Evolutionary conservation across 2,329 filamentous ascomycete species (phyloP).

Genomic region (Huntiella savannae): DNA sequence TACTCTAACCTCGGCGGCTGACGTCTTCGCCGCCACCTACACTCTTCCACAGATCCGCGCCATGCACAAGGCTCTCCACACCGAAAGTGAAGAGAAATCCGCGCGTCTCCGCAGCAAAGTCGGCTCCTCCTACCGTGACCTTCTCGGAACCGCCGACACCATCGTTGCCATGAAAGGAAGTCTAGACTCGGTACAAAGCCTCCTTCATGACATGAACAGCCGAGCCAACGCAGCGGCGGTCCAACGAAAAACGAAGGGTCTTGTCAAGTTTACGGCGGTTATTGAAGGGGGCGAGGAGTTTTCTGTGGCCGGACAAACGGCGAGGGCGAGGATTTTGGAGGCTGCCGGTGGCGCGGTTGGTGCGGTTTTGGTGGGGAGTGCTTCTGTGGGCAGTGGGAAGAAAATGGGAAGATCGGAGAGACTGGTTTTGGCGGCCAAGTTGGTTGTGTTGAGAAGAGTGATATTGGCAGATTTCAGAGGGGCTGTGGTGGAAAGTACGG

Average conservation of each 20-base stretch:
- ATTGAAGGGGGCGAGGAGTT: constrained; percentile 14
- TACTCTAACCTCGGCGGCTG: constrained; percentile 27
- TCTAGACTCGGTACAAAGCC: constrained; percentile 54
- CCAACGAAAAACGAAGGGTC: constrained; percentile 41
- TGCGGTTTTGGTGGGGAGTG: constrained; percentile 27
- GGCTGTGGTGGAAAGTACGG: constrained; percentile 22
- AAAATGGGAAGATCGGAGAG: constrained; percentile 25
- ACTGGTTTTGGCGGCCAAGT: constrained; percentile 44
- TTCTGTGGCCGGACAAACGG: too few relatives aligned
- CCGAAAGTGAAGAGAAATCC: constrained; percentile 42
- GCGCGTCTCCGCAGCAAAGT: constrained; percentile 43
- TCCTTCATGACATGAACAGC: constrained; percentile 52
- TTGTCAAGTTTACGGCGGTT: constrained; percentile 17
- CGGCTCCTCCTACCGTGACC: constrained; percentile 59
- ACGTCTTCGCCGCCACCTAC: constrained; percentile 35
- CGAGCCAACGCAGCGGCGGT: constrained; percentile 58
- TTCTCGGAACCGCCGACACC: constrained; percentile 81
- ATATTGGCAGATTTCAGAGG: constrained; percentile 50
- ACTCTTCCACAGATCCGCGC: constrained; percentile 45
- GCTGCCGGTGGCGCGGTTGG: constrained; percentile 29
- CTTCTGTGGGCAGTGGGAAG: constrained; percentile 14
- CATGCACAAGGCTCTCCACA: constrained; percentile 40
- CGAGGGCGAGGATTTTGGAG: too few relatives aligned
- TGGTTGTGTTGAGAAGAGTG: constrained; percentile 56
- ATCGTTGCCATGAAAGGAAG: constrained; percentile 76